Percentiles rank a stretch among this genome's conserved stretches.
phyloP scores from a whole-genome alignment of 2,329 filamentous ascomycete species.

The Arthrinium phaeospermum region DNA sequence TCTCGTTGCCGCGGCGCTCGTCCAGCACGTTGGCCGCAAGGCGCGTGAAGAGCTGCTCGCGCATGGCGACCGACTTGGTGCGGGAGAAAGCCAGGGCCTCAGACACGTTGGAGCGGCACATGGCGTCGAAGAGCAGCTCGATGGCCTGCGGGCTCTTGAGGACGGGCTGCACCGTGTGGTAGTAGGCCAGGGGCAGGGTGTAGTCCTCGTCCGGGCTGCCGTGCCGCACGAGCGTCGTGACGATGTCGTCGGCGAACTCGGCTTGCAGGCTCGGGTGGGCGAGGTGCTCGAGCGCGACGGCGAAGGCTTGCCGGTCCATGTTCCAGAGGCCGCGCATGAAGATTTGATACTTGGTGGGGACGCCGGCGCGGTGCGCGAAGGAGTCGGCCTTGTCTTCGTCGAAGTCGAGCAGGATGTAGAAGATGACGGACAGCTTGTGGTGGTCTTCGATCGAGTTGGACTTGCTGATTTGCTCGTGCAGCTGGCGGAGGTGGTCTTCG shows the following conservation, averaged over 20 bases:
- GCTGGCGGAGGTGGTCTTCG: conserved; percentile 68
- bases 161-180: conserved; percentile 75
- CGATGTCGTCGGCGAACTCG: conserved; percentile 84
- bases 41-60: conserved; percentile 69
- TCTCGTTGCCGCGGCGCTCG: conserved; percentile 42
- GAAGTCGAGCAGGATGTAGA: conserved; percentile 82
- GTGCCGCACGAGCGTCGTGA: conserved; percentile 69
- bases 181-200: conserved; percentile 76
- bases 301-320: conserved; percentile 74
- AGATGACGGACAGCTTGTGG: conserved; percentile 82
- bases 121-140: conserved; percentile 70
- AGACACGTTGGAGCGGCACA: conserved; percentile 69
- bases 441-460: conserved; percentile 67
- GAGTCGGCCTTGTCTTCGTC: conserved; percentile 53
- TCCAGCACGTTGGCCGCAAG: conserved; percentile 66
- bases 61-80: conserved; percentile 64
- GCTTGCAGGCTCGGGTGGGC: conserved; percentile 80
- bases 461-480: conserved; percentile 74
- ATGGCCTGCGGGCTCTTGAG: conserved; percentile 68
- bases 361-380: conserved; percentile 67
- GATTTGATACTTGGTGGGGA: conserved; percentile 78
- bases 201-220: conserved; percentile 63
- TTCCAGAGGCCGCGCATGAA: conserved; percentile 85
- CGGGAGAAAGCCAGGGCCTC: conserved; percentile 79
- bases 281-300: conserved; percentile 74